Conservation (phyloP, 768 basidiomycete species). For the Pluteus cervinus region DNA sequence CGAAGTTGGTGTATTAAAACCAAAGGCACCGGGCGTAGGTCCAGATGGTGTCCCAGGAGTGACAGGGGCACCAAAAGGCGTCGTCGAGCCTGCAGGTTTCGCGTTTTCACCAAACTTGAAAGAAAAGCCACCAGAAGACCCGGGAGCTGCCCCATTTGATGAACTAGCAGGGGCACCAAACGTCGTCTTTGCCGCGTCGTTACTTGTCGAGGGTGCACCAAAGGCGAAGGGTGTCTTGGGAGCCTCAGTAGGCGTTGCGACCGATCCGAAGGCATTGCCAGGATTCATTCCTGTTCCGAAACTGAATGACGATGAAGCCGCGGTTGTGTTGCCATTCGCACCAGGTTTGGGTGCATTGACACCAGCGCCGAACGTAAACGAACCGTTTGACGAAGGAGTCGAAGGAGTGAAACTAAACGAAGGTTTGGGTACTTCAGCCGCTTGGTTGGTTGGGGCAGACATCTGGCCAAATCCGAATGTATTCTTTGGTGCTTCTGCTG, state of each 20-base stretch:
- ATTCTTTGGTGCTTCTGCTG: slow-evolving; percentile 12
- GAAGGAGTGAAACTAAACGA: slow-evolving; percentile 8
- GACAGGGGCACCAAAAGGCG: not conserved
- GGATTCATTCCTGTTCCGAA: no score
- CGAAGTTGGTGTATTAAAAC: slow-evolving; percentile 1
- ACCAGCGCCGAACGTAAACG: no score
- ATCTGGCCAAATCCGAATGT: slow-evolving; percentile 8
- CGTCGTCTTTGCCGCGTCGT: slow-evolving; percentile 1
- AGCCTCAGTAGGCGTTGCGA: no score
- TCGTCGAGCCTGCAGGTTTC: not conserved
- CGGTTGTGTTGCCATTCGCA: no score
- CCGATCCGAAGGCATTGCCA: no score
- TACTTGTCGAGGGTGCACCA: no score
- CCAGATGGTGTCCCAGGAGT: no score
- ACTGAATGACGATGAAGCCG: no score
- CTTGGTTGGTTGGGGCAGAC: slow-evolving; percentile 5
- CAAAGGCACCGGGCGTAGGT: slow-evolving; percentile 6
- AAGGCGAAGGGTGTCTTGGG: no score
- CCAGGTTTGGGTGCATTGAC: no score
- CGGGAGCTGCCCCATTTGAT: slow-evolving; percentile 1
- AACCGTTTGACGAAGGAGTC: no score
- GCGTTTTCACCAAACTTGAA: slow-evolving; percentile 11
- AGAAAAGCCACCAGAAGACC: slow-evolving; percentile 3
- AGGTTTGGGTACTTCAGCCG: slow-evolving; percentile 10
- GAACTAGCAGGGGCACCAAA: not conserved